A percentile compares a stretch with the other conserved stretches of the same genome.
These are phyloP conservation scores for Anacardium occidentale DNA, from an alignment of 345 rosid genomes.

Conservation along the genomic window DNA sequence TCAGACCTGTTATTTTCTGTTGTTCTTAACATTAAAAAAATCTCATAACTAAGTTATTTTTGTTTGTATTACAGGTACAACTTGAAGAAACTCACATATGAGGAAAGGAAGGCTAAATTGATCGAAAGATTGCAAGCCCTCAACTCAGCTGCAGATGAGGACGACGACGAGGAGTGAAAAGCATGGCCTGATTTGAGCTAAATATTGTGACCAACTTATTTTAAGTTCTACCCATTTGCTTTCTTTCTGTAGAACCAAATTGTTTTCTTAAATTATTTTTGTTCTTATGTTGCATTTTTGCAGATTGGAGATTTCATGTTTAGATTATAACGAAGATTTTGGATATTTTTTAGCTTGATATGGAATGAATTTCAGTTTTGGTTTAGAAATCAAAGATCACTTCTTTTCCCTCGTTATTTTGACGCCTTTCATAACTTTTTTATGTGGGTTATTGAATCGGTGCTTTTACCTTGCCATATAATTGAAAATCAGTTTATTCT, in stretches of 20 bases:
- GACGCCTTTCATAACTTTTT: not conserved
- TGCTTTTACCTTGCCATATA: too few species aligned
- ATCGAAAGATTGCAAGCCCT: slow-evolving; percentile 47
- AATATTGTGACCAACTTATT: not conserved
- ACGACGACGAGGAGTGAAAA: slow-evolving; percentile 29
- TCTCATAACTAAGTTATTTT: too few species aligned
- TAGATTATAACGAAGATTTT: slow-evolving; percentile 17
- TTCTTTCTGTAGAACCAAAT: not conserved
- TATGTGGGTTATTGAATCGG: too few species aligned
- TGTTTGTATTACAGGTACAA: slow-evolving; percentile 34
- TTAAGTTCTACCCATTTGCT: not conserved
- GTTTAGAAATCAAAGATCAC: not conserved
- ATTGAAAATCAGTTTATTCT: too few species aligned
- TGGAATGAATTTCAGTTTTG: slow-evolving; percentile 32
- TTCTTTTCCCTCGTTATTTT: too few species aligned
- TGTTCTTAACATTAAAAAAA: too few species aligned
- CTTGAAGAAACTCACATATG: slow-evolving; percentile 49
- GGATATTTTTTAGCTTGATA: slow-evolving; percentile 9
- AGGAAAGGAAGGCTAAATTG: slow-evolving; percentile 47
- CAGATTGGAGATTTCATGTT: not conserved
- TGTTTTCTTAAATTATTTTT: slow-evolving; percentile 4
- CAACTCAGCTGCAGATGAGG: slow-evolving; percentile 34
- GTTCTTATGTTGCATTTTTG: slow-evolving; percentile 14
- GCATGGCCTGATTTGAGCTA: not conserved
- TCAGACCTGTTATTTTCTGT: too few species aligned